phyloP scores from a whole-genome alignment of 352 stramenopile species.

The Chrysophaeum taylorii region DNA sequence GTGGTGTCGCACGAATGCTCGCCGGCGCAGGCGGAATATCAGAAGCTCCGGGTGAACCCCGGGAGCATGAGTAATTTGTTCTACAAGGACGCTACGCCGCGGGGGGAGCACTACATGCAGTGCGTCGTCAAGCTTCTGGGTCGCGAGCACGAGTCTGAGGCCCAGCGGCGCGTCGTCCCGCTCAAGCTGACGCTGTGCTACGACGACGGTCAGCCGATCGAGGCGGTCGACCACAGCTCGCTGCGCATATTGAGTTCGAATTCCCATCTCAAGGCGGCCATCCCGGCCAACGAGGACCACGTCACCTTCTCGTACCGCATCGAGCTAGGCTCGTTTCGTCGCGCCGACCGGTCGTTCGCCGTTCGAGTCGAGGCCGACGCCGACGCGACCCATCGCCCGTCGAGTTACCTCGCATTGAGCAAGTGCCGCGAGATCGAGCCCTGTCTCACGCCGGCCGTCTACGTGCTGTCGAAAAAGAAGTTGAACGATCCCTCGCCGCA shows the following conservation, averaged over 20 bases:
- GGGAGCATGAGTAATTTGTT: too few relatives aligned
- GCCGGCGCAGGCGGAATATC: too few relatives aligned
- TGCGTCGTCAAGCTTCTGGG: too few relatives aligned
- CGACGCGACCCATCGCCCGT: not conserved
- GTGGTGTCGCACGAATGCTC: too few relatives aligned
- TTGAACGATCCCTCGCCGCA: too few relatives aligned
- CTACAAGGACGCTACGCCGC: constrained; percentile 9
- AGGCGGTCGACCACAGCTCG: too few relatives aligned
- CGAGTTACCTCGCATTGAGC: too few relatives aligned
- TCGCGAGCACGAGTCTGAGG: not conserved
- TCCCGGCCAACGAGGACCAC: too few relatives aligned
- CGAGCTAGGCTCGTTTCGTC: not conserved
- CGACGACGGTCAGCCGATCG: not conserved
- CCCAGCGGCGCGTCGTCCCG: too few relatives aligned
- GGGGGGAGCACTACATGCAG: not conserved
- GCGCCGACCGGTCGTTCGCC: not conserved
- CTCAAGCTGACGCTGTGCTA: not conserved
- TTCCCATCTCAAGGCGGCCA: too few relatives aligned
- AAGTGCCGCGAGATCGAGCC: not conserved
- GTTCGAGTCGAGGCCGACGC: not conserved
- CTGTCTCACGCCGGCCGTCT: not conserved
- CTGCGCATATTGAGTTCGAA: too few relatives aligned
- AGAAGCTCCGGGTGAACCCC: too few relatives aligned
- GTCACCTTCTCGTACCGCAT: constrained; percentile 1
- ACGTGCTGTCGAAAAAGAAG: constrained; percentile 7